Evolutionary conservation across 179 eudicot genomes (phyloP).

Genomic region (Silene coronaria): DNA sequence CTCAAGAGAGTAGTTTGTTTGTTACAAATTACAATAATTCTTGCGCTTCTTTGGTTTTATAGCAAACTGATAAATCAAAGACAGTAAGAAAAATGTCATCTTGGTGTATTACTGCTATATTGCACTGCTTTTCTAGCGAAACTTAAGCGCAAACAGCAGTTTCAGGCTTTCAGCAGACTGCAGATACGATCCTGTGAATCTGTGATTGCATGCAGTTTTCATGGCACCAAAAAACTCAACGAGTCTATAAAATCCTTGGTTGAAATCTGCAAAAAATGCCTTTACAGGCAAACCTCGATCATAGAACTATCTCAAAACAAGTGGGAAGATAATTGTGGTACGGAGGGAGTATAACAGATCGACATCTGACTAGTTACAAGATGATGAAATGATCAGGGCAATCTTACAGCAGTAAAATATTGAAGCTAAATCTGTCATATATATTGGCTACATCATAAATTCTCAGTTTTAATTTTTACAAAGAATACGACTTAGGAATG

Average conservation of each 20-base stretch:
- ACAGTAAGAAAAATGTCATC: too few species aligned
- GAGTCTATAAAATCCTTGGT: background rate
- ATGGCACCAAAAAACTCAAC: background rate
- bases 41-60: too few species aligned
- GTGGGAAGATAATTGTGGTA: too few species aligned
- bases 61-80: too few species aligned
- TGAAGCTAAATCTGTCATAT: slow-evolving; percentile 4
- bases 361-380: slow-evolving; percentile 7
- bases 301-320: background rate
- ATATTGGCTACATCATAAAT: slow-evolving; percentile 8
- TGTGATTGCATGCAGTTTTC: background rate
- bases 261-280: background rate
- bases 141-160: background rate
- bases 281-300: slow-evolving; percentile 7
- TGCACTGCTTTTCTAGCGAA: too few species aligned
- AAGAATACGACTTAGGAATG: background rate
- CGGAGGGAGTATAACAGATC: background rate
- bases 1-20: background rate
- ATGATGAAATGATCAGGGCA: background rate
- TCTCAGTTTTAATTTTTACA: background rate
- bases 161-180: background rate
- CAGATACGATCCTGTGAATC: background rate
- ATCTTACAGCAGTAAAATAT: slow-evolving; percentile 8
- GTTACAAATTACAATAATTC: background rate
- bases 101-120: too few species aligned